Conservation (phyloP, 176 grass and related monocot genomes). For the Carex scoparia region DNA sequence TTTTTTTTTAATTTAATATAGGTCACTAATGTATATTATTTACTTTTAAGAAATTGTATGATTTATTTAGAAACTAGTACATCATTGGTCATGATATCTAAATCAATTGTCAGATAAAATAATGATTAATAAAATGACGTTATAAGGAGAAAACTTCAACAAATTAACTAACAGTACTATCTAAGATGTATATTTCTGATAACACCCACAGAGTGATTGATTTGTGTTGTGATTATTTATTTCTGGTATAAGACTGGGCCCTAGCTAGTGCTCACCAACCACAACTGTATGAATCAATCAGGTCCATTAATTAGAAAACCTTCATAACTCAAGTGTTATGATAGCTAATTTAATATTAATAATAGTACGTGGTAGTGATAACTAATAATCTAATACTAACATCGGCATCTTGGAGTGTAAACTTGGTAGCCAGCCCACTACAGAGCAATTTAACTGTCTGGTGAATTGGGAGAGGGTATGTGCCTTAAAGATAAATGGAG, state of each 20-base stretch:
- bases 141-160: neutral
- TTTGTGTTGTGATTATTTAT: neutral
- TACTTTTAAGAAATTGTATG: too few relatives aligned
- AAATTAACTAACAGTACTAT: neutral
- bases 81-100: neutral
- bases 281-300: neutral
- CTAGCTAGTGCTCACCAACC: neutral
- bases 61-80: neutral
- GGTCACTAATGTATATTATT: too few relatives aligned
- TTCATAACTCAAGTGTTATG: neutral
- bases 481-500: too few relatives aligned
- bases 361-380: neutral
- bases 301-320: neutral
- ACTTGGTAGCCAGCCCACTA: too few relatives aligned
- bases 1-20: too few relatives aligned
- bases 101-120: neutral
- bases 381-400: neutral
- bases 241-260: neutral
- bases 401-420: neutral
- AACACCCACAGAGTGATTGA: neutral
- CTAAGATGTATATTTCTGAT: too few relatives aligned
- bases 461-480: too few relatives aligned
- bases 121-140: neutral
- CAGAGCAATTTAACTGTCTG: too few relatives aligned
- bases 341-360: neutral